Conservation (phyloP, 352 stramenopile genomes). For the Aphanomyces cochlioides region DNA sequence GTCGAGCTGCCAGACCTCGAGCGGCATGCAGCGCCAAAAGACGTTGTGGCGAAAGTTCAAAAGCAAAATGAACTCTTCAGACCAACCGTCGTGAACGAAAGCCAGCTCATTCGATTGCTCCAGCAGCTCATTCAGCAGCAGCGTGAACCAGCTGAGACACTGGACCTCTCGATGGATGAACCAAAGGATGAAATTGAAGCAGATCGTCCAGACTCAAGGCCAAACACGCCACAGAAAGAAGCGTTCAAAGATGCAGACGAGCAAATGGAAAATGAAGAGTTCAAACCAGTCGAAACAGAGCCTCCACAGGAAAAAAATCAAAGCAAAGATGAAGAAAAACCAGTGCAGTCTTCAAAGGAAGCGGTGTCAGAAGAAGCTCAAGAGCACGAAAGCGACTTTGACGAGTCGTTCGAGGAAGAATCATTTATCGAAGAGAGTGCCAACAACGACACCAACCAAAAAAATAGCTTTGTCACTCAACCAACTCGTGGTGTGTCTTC, state of each 20-base stretch:
- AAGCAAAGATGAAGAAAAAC: background rate
- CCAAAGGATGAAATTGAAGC: background rate
- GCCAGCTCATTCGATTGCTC: constrained; percentile 59
- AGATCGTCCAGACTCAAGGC: too few species aligned
- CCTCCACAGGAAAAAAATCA: background rate
- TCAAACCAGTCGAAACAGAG: background rate
- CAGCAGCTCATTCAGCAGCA: constrained; percentile 55
- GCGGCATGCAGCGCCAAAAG: constrained; percentile 41
- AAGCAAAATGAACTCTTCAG: constrained; percentile 59
- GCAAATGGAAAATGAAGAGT: background rate
- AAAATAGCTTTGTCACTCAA: background rate
- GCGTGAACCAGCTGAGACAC: too few species aligned
- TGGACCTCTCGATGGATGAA: background rate
- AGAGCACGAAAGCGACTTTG: constrained; percentile 43
- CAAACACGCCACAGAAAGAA: background rate
- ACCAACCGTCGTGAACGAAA: constrained; percentile 57
- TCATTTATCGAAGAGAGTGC: constrained; percentile 70
- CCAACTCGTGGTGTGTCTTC: background rate
- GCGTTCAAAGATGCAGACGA: background rate
- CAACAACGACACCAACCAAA: constrained; percentile 58
- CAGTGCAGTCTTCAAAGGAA: constrained; percentile 35
- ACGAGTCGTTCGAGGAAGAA: constrained; percentile 45
- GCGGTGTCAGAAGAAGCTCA: constrained; percentile 51
- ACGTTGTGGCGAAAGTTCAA: constrained; percentile 54
- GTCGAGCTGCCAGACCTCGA: constrained; percentile 69